Conservation (phyloP, 768 basidiomycete species). For the Hortiboletus campestris region DNA sequence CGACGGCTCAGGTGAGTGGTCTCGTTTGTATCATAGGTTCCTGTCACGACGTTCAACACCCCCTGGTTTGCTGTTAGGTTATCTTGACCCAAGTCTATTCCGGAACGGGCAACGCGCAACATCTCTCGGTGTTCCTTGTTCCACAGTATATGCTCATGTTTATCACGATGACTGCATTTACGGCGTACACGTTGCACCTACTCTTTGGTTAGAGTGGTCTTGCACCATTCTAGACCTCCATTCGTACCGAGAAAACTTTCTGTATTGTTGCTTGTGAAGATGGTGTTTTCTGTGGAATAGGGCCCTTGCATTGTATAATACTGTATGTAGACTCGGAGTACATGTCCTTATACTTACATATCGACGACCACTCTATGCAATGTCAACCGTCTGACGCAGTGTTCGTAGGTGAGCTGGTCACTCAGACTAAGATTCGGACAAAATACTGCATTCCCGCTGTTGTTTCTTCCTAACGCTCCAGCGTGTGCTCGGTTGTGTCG, state of each 20-base stretch:
- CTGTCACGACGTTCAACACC: neutral
- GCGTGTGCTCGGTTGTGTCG: no score
- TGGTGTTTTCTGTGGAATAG: neutral
- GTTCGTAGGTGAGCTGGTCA: no score
- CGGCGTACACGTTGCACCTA: conserved; percentile 35
- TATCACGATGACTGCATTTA: conserved; percentile 37
- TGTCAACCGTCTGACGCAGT: no score
- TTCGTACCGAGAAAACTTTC: neutral
- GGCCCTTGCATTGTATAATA: neutral
- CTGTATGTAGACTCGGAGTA: no score
- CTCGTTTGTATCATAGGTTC: neutral
- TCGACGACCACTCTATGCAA: no score
- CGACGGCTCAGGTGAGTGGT: conserved; percentile 51
- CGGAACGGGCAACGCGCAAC: conserved; percentile 60
- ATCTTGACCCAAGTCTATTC: conserved; percentile 66
- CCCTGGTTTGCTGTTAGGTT: conserved; percentile 37
- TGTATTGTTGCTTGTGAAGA: neutral
- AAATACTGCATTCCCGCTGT: no score
- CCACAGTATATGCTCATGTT: conserved; percentile 50
- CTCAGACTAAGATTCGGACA: no score
- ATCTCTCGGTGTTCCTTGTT: conserved; percentile 60
- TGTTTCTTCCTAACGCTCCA: no score
- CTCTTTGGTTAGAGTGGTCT: conserved; percentile 31
- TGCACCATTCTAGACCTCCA: neutral
- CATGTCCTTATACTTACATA: no score